Conservation (phyloP, 176 grass and related monocot species). For the Aegilops bicornis region DNA sequence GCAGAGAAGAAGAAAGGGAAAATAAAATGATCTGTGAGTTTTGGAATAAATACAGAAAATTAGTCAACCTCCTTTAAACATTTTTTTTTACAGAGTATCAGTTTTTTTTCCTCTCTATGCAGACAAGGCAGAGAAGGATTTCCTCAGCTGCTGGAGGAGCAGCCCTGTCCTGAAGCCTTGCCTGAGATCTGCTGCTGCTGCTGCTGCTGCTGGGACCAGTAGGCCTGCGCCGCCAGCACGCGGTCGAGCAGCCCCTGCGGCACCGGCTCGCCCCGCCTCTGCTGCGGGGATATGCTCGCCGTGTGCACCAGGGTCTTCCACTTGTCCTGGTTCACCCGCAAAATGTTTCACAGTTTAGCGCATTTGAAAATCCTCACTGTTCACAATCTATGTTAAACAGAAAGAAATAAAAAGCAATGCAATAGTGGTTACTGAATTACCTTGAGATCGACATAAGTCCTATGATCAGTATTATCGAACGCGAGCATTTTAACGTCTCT, state of each 20-base stretch:
- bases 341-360: not conserved
- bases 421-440: conserved; percentile 39
- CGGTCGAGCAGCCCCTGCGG: conserved; percentile 25
- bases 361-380: no score
- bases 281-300: conserved; percentile 60
- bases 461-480: conserved; percentile 63
- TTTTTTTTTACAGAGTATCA: conserved; percentile 44
- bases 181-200: conserved; percentile 19
- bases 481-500: conserved; percentile 69
- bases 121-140: not conserved
- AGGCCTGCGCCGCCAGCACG: conserved; percentile 5
- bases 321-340: conserved; percentile 28
- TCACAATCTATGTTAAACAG: not conserved
- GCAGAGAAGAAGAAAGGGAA: not conserved
- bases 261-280: conserved; percentile 47
- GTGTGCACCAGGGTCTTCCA: conserved; percentile 74
- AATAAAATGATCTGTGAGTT: conserved; percentile 12
- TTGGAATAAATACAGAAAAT: conserved; percentile 16
- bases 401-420: not conserved
- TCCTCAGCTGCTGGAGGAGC: not conserved
- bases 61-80: conserved; percentile 9
- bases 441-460: conserved; percentile 93
- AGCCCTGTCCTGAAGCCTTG: conserved; percentile 33
- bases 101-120: conserved; percentile 4
- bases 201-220: conserved; percentile 36